phyloP scores from a whole-genome alignment of 202 grass and related monocot genomes.

The Digitaria exilis region DNA sequence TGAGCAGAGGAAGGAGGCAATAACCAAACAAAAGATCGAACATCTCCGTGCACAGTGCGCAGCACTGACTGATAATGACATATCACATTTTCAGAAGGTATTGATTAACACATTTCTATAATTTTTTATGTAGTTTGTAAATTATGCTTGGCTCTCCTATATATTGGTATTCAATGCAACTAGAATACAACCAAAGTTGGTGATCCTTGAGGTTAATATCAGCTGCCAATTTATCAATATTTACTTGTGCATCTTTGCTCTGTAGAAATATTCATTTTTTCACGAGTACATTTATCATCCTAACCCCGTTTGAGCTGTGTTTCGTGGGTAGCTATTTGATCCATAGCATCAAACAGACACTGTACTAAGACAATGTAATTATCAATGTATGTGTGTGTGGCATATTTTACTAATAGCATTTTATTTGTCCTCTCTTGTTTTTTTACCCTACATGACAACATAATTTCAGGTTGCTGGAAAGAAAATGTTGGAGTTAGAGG shows the following conservation, averaged over 20 bases:
- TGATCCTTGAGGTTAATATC: not conserved
- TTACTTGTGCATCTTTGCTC: not conserved
- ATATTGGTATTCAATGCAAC: not conserved
- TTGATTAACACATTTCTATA: not conserved
- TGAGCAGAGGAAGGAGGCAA: constrained; percentile 82
- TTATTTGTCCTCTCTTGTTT: not conserved
- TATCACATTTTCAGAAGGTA: constrained; percentile 81
- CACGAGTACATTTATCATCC: not conserved
- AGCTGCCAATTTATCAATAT: constrained; percentile 12
- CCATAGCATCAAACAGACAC: not conserved
- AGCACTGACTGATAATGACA: constrained; percentile 73
- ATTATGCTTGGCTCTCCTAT: not conserved
- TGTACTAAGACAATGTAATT: not conserved
- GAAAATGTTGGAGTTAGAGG: constrained; percentile 87
- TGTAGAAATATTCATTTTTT: not conserved
- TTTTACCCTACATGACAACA: not conserved
- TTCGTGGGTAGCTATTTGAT: not conserved
- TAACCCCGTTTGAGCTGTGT: not conserved
- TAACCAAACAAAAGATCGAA: constrained; percentile 78
- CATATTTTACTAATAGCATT: not conserved
- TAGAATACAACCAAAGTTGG: not conserved
- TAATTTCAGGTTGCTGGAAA: constrained; percentile 66
- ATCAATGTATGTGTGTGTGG: not conserved
- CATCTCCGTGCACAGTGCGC: constrained; percentile 56
- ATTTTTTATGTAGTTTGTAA: constrained; percentile 4